Evolutionary conservation across 768 basidiomycete genomes (phyloP), one percentile per base, ranked within the genome.

Genomic region (Hypholoma sublateritium): DNA sequence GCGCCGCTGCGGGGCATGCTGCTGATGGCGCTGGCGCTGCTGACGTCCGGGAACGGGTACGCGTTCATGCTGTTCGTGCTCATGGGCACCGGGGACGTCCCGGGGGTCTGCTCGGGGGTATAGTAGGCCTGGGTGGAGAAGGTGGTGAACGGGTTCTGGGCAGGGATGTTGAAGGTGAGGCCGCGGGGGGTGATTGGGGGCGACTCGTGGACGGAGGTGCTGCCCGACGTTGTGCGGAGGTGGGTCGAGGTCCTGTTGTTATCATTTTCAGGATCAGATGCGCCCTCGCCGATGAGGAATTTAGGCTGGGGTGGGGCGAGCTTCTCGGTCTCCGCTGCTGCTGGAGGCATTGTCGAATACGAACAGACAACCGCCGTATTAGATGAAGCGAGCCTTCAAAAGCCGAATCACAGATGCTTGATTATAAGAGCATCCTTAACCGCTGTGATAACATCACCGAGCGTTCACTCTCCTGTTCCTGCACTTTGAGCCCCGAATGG

Each of bases 71-170:
- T 65, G 39, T 58, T 55, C 52, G 49, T 49, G 47, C 60, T 43
- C 32, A 65, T 65, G 14, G 66, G 59, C 25, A 62, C 62, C 35
- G 71, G 65, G 1, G 70, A 61, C 22, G 65, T 61, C 35, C 59
- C 58, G 19, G 74, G 63, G 21, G 71, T 68, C 39, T 68, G 67
- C 41, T 70, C 69, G 21, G 66, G 66, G 22, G 72, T 70, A 58
- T 75, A 76, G 62, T 79, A 78, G 58, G 72, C 77, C 41, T 73
- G 68, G n/a, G 79, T 72, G 63, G 78, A 82, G 6, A 74, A 68
- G 25, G 61, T 22, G 4, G 81, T 78, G 11, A 85, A 74, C 0
- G 85, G 83, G 69, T 84, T 82, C 0, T 84, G 81, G 45, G 59
- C 53, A 22, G 62, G 62, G 17, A 66, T 64, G 52, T 68, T 69